phyloP scores from a whole-genome alignment of 306 rosid genomes.

The Cucurbita moschata region DNA sequence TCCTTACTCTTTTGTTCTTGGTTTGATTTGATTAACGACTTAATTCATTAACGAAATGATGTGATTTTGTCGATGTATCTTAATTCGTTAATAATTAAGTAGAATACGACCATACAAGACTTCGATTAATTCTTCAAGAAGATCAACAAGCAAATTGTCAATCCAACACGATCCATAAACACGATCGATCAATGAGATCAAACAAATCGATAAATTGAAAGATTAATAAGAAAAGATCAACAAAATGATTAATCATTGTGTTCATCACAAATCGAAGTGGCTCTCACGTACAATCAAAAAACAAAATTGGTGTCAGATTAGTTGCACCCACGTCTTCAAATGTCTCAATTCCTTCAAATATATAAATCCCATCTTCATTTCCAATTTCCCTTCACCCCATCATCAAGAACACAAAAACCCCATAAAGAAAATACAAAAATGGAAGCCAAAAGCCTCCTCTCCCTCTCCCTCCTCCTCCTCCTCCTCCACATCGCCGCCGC shows the following conservation, averaged over 20 bases:
- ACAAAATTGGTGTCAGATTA: background rate
- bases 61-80: too few species aligned
- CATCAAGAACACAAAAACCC: background rate
- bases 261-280: conserved; percentile 15
- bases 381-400: conserved; percentile 10
- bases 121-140: too few species aligned
- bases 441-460: conserved; percentile 29
- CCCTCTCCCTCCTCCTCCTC: conserved; percentile 25
- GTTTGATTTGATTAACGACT: too few species aligned
- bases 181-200: too few species aligned
- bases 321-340: background rate
- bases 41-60: too few species aligned
- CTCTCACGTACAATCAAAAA: conserved; percentile 29
- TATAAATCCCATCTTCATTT: background rate
- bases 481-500: conserved; percentile 19
- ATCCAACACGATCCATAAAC: too few species aligned
- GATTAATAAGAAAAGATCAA: too few species aligned
- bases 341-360: background rate
- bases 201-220: too few species aligned
- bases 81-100: too few species aligned
- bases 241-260: background rate
- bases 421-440: conserved; percentile 14
- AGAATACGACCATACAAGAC: too few species aligned
- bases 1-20: background rate
- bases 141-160: too few species aligned